phyloP scores from a whole-genome alignment of 177 flowering plant genomes.

The Vitis hybrid region DNA sequence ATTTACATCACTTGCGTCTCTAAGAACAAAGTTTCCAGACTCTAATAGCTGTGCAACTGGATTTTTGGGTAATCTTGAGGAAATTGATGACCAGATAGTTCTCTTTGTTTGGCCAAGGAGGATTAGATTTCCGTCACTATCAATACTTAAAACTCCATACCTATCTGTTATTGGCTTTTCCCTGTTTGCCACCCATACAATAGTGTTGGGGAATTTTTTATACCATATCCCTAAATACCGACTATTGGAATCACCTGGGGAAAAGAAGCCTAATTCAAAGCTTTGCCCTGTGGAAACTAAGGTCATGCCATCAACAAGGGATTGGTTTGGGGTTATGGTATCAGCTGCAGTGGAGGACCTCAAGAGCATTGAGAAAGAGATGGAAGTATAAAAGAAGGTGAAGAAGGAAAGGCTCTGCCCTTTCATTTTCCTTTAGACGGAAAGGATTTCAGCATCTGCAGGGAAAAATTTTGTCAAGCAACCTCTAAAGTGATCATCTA shows the following conservation, averaged over 20 bases:
- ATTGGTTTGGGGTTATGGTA: too few species aligned
- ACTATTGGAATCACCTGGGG: constrained; percentile 17
- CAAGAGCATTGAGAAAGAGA: too few species aligned
- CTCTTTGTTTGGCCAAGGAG: neutral
- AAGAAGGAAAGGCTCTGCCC: too few species aligned
- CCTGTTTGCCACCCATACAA: constrained; percentile 25
- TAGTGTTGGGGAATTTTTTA: constrained; percentile 12
- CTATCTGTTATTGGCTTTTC: neutral
- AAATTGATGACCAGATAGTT: neutral
- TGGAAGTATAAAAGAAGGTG: too few species aligned
- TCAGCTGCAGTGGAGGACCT: too few species aligned
- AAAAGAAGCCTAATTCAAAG: constrained; percentile 27
- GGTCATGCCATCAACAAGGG: neutral
- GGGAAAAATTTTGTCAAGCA: too few species aligned
- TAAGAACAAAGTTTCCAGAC: constrained; percentile 22
- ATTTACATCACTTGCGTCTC: constrained; percentile 1
- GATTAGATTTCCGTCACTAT: neutral
- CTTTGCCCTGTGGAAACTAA: neutral
- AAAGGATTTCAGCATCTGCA: too few species aligned
- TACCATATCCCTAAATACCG: constrained; percentile 29
- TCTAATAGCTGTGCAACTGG: constrained; percentile 7
- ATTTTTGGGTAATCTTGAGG: neutral
- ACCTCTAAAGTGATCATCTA: neutral
- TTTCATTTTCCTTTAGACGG: too few species aligned
- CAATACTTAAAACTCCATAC: too few species aligned